phyloP scores from a whole-genome alignment of 345 rosid species.

The Anastatica hierochuntica region DNA sequence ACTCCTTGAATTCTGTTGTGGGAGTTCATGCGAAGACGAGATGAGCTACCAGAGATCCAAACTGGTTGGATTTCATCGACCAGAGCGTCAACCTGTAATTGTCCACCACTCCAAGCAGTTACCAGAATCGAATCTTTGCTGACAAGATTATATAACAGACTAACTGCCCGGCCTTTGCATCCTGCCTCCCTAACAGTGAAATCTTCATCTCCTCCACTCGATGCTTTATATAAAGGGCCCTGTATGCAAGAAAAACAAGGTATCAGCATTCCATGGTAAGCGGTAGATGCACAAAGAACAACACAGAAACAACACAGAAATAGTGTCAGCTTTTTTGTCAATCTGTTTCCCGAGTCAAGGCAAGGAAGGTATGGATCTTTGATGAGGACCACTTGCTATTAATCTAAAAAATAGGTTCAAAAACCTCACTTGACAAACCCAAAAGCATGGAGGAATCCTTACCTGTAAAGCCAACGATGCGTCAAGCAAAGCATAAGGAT shows the following conservation, averaged over 20 bases:
- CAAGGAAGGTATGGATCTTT: not conserved
- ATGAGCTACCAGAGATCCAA: slow-evolving; percentile 65
- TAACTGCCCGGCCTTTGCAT: slow-evolving; percentile 78
- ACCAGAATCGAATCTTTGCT: slow-evolving; percentile 89
- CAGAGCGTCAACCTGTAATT: slow-evolving; percentile 82
- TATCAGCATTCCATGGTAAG: slow-evolving; percentile 7
- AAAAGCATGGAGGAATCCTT: slow-evolving; percentile 1
- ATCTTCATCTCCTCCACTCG: slow-evolving; percentile 48
- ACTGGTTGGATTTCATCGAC: slow-evolving; percentile 98
- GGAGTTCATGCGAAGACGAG: slow-evolving; percentile 62
- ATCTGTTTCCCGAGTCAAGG: not conserved
- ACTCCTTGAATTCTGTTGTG: slow-evolving; percentile 46
- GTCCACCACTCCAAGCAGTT: slow-evolving; percentile 97
- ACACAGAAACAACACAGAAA: not conserved
- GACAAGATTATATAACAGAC: slow-evolving; percentile 66
- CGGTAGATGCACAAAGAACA: not conserved
- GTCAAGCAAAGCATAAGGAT: slow-evolving; percentile 62
- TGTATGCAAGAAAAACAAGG: slow-evolving; percentile 21
- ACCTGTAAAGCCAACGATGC: slow-evolving; percentile 95
- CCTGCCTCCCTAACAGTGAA: slow-evolving; percentile 42
- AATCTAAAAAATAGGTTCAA: not conserved
- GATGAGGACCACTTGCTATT: slow-evolving; percentile 3
- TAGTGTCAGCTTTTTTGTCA: not conserved
- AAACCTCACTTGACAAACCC: not conserved
- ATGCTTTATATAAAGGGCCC: slow-evolving; percentile 77